Evolutionary conservation across 768 basidiomycete genomes (phyloP).

Genomic region (Rhodotorula taiwanensis): DNA sequence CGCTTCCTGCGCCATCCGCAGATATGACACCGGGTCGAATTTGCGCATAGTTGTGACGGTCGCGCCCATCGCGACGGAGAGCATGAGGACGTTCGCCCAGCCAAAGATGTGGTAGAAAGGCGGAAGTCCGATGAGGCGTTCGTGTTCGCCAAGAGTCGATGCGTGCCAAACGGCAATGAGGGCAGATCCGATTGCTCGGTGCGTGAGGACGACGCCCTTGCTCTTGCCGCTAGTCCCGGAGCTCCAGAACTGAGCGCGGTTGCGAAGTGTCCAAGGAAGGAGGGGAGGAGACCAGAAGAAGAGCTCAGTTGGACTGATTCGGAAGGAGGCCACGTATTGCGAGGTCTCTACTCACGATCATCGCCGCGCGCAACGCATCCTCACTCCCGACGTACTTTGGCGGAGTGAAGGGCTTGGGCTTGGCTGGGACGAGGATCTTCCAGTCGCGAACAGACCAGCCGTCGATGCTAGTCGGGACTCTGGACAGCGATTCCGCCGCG

Average conservation of each 20-base stretch:
- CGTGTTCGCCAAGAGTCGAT: slow-evolving; percentile 26
- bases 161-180: slow-evolving; percentile 38
- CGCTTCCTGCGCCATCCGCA: slow-evolving; percentile 37
- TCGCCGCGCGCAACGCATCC: slow-evolving; percentile 32
- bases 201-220: slow-evolving; percentile 42
- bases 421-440: slow-evolving; percentile 29
- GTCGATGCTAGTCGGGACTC: not conserved
- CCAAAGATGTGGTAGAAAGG: slow-evolving; percentile 41
- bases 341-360: slow-evolving; percentile 36
- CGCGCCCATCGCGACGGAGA: slow-evolving; percentile 36
- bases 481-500: not conserved
- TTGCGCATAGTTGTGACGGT: slow-evolving; percentile 36
- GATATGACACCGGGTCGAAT: slow-evolving; percentile 41
- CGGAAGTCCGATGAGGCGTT: slow-evolving; percentile 38
- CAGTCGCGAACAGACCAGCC: slow-evolving; percentile 31
- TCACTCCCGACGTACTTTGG: slow-evolving; percentile 30
- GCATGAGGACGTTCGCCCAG: slow-evolving; percentile 37
- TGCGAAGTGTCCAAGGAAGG: too few species aligned
- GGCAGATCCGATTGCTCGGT: slow-evolving; percentile 35
- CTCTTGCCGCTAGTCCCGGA: slow-evolving; percentile 39
- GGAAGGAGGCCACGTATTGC: too few species aligned
- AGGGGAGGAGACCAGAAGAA: too few species aligned
- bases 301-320: too few species aligned
- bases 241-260: slow-evolving; percentile 40
- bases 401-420: slow-evolving; percentile 15